Conservation (phyloP, 140 eudicot genomes). For the Oenanthe javanica region DNA sequence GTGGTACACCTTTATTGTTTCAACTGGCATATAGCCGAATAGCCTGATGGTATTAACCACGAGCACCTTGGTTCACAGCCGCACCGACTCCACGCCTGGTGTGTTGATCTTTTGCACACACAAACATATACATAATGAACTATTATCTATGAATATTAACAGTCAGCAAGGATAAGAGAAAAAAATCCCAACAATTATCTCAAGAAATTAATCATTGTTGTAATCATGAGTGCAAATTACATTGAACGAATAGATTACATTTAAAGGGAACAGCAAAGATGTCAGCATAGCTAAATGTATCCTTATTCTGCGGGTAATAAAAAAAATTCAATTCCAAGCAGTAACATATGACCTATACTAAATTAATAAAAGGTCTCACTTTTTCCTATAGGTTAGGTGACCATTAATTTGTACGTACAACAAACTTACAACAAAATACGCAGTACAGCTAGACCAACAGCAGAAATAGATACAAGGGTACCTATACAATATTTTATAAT, state of each 20-base stretch:
- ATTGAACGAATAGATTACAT: background rate
- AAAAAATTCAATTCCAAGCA: too few species aligned
- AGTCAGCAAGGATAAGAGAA: background rate
- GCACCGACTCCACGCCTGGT: background rate
- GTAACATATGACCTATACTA: background rate
- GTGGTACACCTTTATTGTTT: background rate
- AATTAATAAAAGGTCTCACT: background rate
- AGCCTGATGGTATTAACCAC: background rate
- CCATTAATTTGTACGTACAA: conserved; percentile 20
- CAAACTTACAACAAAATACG: conserved; percentile 65
- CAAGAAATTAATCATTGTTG: background rate
- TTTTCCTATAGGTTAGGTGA: conserved; percentile 31
- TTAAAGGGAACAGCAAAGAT: background rate
- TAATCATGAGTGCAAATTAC: background rate
- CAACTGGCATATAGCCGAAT: background rate
- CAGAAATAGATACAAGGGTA: conserved; percentile 81
- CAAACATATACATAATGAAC: background rate
- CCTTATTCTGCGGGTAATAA: background rate
- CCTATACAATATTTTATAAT: conserved; percentile 94
- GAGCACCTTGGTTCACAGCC: background rate
- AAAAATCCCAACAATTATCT: background rate
- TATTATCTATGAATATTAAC: background rate
- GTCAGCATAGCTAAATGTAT: background rate
- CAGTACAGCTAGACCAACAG: conserved; percentile 82
- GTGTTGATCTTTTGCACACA: background rate